Percentiles rank a stretch among this genome's conserved stretches.
Evolutionary conservation across 495 filamentous ascomycete species (phyloP).

Genomic region (Podospora comata): DNA sequence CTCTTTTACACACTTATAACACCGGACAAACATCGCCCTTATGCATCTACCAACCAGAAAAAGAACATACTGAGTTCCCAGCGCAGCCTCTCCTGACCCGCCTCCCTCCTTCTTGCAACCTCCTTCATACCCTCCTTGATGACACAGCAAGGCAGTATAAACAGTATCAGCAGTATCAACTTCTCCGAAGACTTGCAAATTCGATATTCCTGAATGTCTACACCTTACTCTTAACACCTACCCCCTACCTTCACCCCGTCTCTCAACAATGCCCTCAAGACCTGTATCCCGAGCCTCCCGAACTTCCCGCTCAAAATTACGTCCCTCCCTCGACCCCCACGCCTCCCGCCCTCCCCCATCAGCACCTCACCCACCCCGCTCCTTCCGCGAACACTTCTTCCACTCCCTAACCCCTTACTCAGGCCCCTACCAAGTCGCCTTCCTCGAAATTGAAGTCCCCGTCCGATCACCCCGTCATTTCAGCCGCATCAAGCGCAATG

Average conservation of each 20-base stretch:
- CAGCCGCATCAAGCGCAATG: conserved; percentile 43
- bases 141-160: background rate
- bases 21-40: background rate
- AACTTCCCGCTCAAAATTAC: background rate
- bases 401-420: conserved; percentile 59
- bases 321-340: background rate
- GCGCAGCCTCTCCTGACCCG: background rate
- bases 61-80: background rate
- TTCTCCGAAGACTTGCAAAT: background rate
- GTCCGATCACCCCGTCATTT: conserved; percentile 42
- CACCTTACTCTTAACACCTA: background rate
- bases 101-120: background rate
- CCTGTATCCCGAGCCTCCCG: background rate
- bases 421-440: conserved; percentile 62
- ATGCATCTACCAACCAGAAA: background rate
- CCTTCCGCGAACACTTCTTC: conserved; percentile 37
- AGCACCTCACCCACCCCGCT: conserved; percentile 21
- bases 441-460: conserved; percentile 64
- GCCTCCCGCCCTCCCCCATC: background rate
- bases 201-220: background rate
- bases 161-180: background rate
- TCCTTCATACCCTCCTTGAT: background rate
- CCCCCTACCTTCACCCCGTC: background rate
- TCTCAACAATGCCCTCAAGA: background rate
- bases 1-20: background rate